Percentiles rank a stretch among this genome's conserved stretches.
Conservation (phyloP, 2,329 filamentous ascomycete genomes). For the Phyllosticta citriasiana region DNA sequence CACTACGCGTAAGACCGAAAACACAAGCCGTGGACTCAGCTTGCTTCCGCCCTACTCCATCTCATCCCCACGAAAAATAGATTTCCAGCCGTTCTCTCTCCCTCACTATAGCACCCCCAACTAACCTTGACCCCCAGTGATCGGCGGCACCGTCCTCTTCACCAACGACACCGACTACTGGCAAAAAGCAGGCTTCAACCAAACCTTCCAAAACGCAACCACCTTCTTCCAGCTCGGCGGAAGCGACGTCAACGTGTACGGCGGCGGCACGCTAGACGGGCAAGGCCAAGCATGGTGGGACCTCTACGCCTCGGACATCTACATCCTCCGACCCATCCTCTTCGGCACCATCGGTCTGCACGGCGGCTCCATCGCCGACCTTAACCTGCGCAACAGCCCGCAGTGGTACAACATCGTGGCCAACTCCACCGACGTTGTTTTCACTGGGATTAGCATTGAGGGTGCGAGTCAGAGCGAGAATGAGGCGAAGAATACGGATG, state of each 20-base stretch:
- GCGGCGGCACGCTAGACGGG: conserved; percentile 53
- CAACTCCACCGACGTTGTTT: conserved; percentile 54
- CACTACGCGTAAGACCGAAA: no score
- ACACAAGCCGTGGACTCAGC: no score
- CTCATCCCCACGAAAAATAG: background rate
- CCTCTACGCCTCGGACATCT: conserved; percentile 46
- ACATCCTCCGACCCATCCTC: conserved; percentile 49
- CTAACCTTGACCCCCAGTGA: conserved; percentile 29
- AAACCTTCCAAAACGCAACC: conserved; percentile 55
- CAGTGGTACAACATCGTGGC: conserved; percentile 57
- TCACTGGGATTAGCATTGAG: conserved; percentile 52
- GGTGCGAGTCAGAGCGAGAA: conserved; percentile 45
- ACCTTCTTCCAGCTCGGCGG: conserved; percentile 60
- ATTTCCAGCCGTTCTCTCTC: background rate
- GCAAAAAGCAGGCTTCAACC: conserved; percentile 54
- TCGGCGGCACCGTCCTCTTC: conserved; percentile 52
- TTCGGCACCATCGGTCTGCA: conserved; percentile 49
- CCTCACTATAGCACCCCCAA: conserved; percentile 7
- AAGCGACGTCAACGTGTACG: conserved; percentile 57
- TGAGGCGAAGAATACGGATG: conserved; percentile 49
- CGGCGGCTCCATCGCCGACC: conserved; percentile 47
- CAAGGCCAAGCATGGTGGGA: conserved; percentile 58
- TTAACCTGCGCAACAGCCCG: conserved; percentile 51
- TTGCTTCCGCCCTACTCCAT: background rate
- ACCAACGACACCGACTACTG: conserved; percentile 60